Evolutionary conservation across 1,284 basidiomycete species (phyloP).

Genomic region (Rhodotorula sp.): DNA sequence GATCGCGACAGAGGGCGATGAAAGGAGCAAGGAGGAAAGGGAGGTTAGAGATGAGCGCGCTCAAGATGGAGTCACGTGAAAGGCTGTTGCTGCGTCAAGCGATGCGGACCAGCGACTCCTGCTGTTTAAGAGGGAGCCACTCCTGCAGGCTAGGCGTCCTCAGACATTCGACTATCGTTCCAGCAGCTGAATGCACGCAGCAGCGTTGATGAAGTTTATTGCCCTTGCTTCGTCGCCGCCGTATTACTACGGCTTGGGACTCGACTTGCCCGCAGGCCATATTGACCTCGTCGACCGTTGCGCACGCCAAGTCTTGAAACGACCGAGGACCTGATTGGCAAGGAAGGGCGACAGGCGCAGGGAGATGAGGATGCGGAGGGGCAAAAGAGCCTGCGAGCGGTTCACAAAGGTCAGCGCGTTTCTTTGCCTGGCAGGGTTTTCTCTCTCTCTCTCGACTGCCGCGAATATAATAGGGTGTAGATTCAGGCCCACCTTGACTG

Average conservation of each 20-base stretch:
- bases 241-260: not conserved
- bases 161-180: too few species aligned
- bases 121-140: too few species aligned
- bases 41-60: too few species aligned
- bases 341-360: constrained; percentile 73
- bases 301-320: not conserved
- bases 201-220: too few species aligned
- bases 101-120: too few species aligned
- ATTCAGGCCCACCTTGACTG: constrained; percentile 68
- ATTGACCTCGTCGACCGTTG: not conserved
- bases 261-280: not conserved
- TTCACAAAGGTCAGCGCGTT: constrained; percentile 1
- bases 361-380: constrained; percentile 70
- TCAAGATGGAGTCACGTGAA: too few species aligned
- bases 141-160: too few species aligned
- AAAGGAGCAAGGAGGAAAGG: not conserved
- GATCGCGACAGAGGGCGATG: not conserved
- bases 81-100: too few species aligned
- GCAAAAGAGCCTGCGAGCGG: constrained; percentile 64
- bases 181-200: too few species aligned
- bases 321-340: constrained; percentile 50
- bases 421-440: not conserved
- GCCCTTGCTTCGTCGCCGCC: not conserved
- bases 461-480: not conserved
- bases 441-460: not conserved